Base-by-base conservation (phyloP, 129 eudicot species). In the Pittosporum tobira region DNA sequence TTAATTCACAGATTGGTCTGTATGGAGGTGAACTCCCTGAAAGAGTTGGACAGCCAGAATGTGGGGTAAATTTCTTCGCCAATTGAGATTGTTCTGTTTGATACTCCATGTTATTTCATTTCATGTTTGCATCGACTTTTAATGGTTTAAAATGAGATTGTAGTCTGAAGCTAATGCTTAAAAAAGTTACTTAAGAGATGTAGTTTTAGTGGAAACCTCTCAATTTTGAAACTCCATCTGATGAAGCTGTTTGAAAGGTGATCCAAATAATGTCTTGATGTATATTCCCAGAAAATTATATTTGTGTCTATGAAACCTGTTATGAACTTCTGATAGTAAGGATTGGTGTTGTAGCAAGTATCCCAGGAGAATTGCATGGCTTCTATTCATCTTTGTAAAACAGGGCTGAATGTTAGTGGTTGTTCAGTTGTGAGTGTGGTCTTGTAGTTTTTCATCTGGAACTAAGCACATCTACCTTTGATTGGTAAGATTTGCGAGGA, bases 1-100 rank as follows among this genome's bases (percentile, higher is more conserved):
- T 58, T 40, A 10, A 10, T 38, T 58, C 23, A 23, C 63, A 58
- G 21, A 15, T 23, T 58, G 50, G 22, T 58, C 50, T 20, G 9
- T 22, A 20, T 23, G 34, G 63, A 58, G 49, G 48, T 22, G 48
- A 23, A 16, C 34, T 37, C 3, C 63, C 63, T 10, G 21, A 38
- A 26, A 58, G 49, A 58, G 23, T 22, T 38, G 48, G 63, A 58
- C 47, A 58, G 49, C 36, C 63, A n/a, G 63, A 38, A 2, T 58
- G 49, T 58, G 34, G 21, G 63, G 49, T 58, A 58, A 49, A 37
- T 37, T 51, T 55, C 26, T 48, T 49, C 54, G 6, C 43, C 15
- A 9, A 18, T 18, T 53, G 1, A 52, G 21, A 54, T 50, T 46
- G 27, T 51, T 63, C 15, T 66, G 30, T n/a, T 16, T 22, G 21